Base-by-base conservation (phyloP, 1,284 basidiomycete genomes). In the Grifola frondosa region DNA sequence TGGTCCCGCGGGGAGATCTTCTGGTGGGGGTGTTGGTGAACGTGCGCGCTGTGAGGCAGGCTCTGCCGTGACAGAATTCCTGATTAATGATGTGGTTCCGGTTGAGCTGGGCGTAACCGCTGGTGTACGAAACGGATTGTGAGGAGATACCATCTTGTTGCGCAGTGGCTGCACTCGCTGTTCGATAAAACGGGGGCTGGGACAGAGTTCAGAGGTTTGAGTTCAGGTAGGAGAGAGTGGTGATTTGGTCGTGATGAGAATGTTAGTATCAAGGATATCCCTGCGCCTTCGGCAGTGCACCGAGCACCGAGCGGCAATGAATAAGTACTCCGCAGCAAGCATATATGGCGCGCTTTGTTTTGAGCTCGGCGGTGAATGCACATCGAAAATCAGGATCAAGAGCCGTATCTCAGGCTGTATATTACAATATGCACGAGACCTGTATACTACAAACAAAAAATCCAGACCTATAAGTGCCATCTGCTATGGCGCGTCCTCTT, bases 121-220 rank as follows among this genome's bases (percentile, higher is more conserved):
- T 19, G 55, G 57, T 17, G 53, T 50, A 10, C 64, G 62, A 45
- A 68, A 68, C 0, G 66, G 66, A 42, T 68, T 68, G 43, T 49
- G 45, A 4, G 41, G 17, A 15, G 56, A 46, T 16, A 46, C 44
- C 49, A 56, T 55, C 29, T 13, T n/a, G n/a, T n/a, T n/a, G n/a
- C n/a, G n/a, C n/a, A n/a, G n/a, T n/a, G n/a, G n/a, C n/a, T n/a
- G n/a, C n/a, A n/a, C n/a, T n/a, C n/a, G n/a, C n/a, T n/a, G n/a
- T n/a, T n/a, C n/a, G n/a, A n/a, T n/a, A n/a, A n/a, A n/a, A n/a
- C n/a, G n/a, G n/a, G n/a, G n/a, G n/a, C n/a, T n/a, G n/a, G n/a
- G n/a, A n/a, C n/a, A n/a, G 30, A 31, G 6, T 15, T 17, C n/a
- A n/a, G 6, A 7, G n/a, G 30, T 31, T 15, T 17, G 30, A n/a